phyloP scores from a whole-genome alignment of 1,284 basidiomycete species.

The Ceraceosorus guamensis region DNA sequence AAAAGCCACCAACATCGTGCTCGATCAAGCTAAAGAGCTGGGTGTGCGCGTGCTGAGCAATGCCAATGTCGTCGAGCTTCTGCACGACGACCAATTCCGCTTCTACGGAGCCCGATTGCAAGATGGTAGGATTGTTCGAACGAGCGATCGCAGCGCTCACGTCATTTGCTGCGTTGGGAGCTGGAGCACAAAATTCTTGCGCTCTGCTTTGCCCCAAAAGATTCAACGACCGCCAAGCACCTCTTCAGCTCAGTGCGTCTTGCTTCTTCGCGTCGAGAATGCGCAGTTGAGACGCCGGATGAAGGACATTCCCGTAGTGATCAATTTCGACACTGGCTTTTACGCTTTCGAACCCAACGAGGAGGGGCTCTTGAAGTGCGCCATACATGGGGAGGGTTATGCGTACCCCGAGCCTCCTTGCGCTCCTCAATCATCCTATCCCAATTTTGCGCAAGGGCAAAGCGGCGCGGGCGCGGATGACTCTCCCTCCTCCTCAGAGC shows the following conservation, averaged over 20 bases:
- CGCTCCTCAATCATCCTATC: slow-evolving; percentile 1
- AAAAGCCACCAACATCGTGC: slow-evolving; percentile 60
- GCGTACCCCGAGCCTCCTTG: slow-evolving; percentile 51
- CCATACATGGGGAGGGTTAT: slow-evolving; percentile 62
- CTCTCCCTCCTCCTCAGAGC: neutral
- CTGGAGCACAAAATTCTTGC: slow-evolving; percentile 70
- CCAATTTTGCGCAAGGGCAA: neutral
- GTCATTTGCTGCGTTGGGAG: slow-evolving; percentile 67
- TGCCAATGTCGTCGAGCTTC: slow-evolving; percentile 57
- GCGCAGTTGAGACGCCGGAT: slow-evolving; percentile 64
- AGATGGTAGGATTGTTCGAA: slow-evolving; percentile 56
- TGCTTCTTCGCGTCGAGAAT: slow-evolving; percentile 64
- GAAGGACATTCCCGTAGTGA: slow-evolving; percentile 62
- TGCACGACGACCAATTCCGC: slow-evolving; percentile 49
- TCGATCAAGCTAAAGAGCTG: slow-evolving; percentile 57
- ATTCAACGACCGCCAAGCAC: slow-evolving; percentile 13
- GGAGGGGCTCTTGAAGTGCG: slow-evolving; percentile 65
- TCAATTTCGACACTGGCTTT: slow-evolving; percentile 56
- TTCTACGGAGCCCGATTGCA: slow-evolving; percentile 61
- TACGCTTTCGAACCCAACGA: slow-evolving; percentile 59
- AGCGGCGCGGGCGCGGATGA: neutral
- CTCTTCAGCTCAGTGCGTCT: slow-evolving; percentile 59
- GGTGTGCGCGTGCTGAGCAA: slow-evolving; percentile 60
- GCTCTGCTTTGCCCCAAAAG: slow-evolving; percentile 13
- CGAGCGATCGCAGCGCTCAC: slow-evolving; percentile 54